phyloP scores from a whole-genome alignment of 257 asterid species.

The Primulina tabacum region DNA sequence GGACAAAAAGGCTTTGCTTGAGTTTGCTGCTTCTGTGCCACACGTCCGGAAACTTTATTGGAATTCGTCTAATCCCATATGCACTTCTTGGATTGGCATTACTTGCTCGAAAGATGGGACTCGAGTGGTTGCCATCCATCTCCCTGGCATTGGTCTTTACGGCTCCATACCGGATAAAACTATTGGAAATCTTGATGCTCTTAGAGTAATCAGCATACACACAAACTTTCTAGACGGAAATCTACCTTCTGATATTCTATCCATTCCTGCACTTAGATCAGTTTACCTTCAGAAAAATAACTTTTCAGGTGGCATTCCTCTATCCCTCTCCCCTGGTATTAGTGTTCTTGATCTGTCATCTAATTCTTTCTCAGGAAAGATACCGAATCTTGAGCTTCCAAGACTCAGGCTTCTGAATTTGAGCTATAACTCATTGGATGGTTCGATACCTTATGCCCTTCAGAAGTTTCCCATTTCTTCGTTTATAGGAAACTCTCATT shows the following conservation, averaged over 20 bases:
- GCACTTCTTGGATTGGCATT: slow-evolving; percentile 80
- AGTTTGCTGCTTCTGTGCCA: slow-evolving; percentile 59
- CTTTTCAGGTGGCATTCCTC: slow-evolving; percentile 68
- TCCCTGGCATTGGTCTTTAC: slow-evolving; percentile 75
- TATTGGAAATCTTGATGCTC: slow-evolving; percentile 59
- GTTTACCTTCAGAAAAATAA: slow-evolving; percentile 69
- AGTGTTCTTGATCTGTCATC: slow-evolving; percentile 62
- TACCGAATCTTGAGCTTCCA: slow-evolving; percentile 57
- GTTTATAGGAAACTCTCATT: slow-evolving; percentile 58
- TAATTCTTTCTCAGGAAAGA: slow-evolving; percentile 63
- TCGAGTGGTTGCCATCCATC: slow-evolving; percentile 64
- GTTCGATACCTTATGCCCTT: slow-evolving; percentile 63
- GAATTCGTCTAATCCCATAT: slow-evolving; percentile 40
- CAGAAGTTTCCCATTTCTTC: slow-evolving; percentile 61
- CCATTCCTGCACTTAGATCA: slow-evolving; percentile 61
- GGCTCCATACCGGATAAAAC: slow-evolving; percentile 65
- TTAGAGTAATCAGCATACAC: slow-evolving; percentile 68
- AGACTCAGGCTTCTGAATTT: slow-evolving; percentile 53
- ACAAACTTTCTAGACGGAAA: slow-evolving; percentile 61
- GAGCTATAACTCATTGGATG: slow-evolving; percentile 60
- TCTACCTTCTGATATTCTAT: slow-evolving; percentile 64
- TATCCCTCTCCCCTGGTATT: slow-evolving; percentile 45
- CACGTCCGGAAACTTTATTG: slow-evolving; percentile 73
- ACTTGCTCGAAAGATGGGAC: slow-evolving; percentile 50
- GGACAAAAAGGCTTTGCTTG: slow-evolving; percentile 62